Evolutionary conservation across 2,329 filamentous ascomycete genomes (phyloP), one percentile per base, ranked within the genome.

Genomic region (Sphaerostilbella broomeana): DNA sequence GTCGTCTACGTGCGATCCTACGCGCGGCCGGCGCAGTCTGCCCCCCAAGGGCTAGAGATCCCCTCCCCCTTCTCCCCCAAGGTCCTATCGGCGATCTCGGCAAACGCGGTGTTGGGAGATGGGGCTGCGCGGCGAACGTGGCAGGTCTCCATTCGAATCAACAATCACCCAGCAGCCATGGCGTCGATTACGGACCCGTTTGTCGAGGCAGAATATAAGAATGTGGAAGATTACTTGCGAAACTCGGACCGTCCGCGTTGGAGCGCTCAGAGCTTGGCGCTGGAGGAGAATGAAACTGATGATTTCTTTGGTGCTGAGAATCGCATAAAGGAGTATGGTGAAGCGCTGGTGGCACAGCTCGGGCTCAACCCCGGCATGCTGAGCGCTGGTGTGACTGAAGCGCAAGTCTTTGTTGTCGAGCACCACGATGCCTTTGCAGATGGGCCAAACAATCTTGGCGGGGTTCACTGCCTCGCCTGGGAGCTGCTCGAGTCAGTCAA

Each of bases 381-480:
- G n/a, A 40, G 34, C 16, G 20, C 28, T 5, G 43, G 42, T 6
- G 33, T 39, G 2, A 42, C 32, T 4, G 47, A 52, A 15, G 43
- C 44, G 13, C 54, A 55, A 29, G 35, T 56, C 22, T 47, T 52
- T 34, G 39, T 58, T 36, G 42, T 53, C 11, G 52, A 58, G 38
- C 42, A 52, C 34, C 42, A 57, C 36, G 44, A 50, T 22, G 22
- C 41, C 13, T 35, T 35, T 21, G 28, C 25, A 31, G 38, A 46
- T 37, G 32, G 19, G 13, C 24, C 34, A 7, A 29, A 30, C 13
- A 28, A 17, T 6, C 25, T 31, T 16, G 35, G 45, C 25, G 42
- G 49, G 19, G 50, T 57, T 20, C 51, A 56, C 36, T 54, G 52
- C 29, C 51, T 56, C 5, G 54, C 52, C 0, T 56, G 52, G 54